Evolutionary conservation across 352 stramenopile species (phyloP), one percentile per base, ranked within the genome.

Genomic region (Phytophthora agathidicida): DNA sequence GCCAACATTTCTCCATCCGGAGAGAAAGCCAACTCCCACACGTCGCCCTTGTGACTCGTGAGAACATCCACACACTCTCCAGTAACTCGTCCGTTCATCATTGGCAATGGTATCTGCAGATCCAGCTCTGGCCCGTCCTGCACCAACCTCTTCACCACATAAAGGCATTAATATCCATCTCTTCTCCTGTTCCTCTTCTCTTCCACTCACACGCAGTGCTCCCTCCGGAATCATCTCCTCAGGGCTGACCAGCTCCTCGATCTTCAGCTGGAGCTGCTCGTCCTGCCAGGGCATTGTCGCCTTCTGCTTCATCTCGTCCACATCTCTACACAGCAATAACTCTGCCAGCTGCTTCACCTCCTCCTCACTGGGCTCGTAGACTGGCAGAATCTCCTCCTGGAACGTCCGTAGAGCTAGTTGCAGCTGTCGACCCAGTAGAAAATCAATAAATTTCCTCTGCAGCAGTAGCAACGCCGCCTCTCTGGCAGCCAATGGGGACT

Each of bases 1-100:
- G 88, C 88, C 49, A 97, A 60, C 26, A 83, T 76, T 10, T 75
- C 49, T 22, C 89, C 90, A 53, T 94, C 59, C 0, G 89, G 88
- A 5, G 87, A 92, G 46, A 97, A 97, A 3, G 71, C 66, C 11
- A 96, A 39, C 31, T 90, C 76, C 51, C 73, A 73, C n/a, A 94
- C 77, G 28, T 92, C 69, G 7, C 64, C 42, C 9, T 54, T 77
- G 52, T 89, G 80, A 22, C 72, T 71, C 8, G 78, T 38, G 17
- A 92, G 41, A 1, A 90, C 44, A 0, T 66, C 62, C 0, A 76
- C 36, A 39, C 80, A 91, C 27, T 77, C 52, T 1, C 63, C 55
- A 16, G 43, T 31, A 6, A 89, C 55, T 14, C n/a, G 32, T 4
- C 57, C 52, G 10, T 4, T 54, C 37, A 64, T 37, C 22, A 53